phyloP scores from a whole-genome alignment of 1,284 basidiomycete species.

The Pseudozyma sp. region DNA sequence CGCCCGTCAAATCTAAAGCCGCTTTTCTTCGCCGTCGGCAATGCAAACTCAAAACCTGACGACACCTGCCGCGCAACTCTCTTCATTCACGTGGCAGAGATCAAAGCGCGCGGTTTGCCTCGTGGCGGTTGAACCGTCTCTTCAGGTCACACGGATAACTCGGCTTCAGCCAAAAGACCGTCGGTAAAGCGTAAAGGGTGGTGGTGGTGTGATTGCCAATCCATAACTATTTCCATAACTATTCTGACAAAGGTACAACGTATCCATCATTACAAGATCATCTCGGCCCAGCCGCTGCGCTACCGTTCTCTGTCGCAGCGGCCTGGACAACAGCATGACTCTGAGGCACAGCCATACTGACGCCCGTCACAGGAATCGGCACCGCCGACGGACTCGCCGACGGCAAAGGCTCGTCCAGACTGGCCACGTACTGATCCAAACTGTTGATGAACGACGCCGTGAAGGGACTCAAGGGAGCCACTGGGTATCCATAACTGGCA shows the following conservation, averaged over 20 bases:
- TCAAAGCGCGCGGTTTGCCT: too few relatives aligned
- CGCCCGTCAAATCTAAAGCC: constrained; percentile 2
- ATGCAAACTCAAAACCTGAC: constrained; percentile 1
- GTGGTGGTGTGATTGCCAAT: neutral
- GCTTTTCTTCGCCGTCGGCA: neutral
- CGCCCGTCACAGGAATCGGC: constrained; percentile 14
- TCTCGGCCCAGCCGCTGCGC: neutral
- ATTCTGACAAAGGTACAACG: neutral
- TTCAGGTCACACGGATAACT: too few relatives aligned
- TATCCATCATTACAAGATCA: neutral
- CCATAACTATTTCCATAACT: neutral
- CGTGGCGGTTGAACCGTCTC: too few relatives aligned
- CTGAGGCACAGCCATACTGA: constrained; percentile 19
- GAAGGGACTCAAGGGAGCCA: constrained; percentile 42
- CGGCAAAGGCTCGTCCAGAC: constrained; percentile 44
- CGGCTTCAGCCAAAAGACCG: too few relatives aligned
- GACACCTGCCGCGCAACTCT: neutral
- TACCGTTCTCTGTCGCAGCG: neutral
- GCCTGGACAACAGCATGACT: constrained; percentile 32
- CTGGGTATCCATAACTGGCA: constrained; percentile 36
- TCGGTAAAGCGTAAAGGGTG: too few relatives aligned
- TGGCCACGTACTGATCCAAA: constrained; percentile 48
- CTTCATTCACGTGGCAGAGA: neutral
- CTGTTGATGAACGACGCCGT: constrained; percentile 46
- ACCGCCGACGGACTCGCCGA: constrained; percentile 12